Base-by-base conservation (phyloP, 306 rosid species). In the Dicorynia guianensis region DNA sequence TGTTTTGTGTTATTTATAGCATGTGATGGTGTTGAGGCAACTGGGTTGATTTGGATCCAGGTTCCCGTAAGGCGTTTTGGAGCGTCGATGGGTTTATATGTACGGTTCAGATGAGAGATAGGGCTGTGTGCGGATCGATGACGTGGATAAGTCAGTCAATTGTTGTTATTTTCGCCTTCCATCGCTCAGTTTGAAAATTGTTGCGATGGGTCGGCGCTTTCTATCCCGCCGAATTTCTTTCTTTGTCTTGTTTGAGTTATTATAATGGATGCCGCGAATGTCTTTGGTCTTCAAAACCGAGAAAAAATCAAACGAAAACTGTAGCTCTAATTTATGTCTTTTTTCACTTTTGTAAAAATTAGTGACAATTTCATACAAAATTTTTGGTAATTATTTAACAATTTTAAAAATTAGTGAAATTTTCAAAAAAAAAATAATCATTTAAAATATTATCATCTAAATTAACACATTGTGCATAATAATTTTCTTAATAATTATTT, bases 111-210 rank as follows among this genome's bases (percentile, higher is more conserved):
- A 75, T 75, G 36, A 0, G 39, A 12, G 1, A 0, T 19, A 0
- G 6, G 12, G 13, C 0, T 20, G 15, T 6, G 4, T 12, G 9
- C 18, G 83, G 92, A 88, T 88, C 70, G 75, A 25, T 80, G 85
- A 85, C 89, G 81, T 82, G 89, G 86, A 0, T n/a, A 1, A 5
- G 1, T 55, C 12, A 5, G 44, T 5, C 33, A 25, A 52, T 57
- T 10, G 3, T 34, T 4, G 4, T 13, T 1, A 5, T 17, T 9
- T 19, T 15, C 10, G 34, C 6, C 65, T 72, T 25, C 20, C 0
- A 59, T 50, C 59, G 44, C 44, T 43, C 15, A 8, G 12, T 20
- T 68, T 36, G 49, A 57, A 77, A 40, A 42, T n/a, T 25, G 64
- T 3, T 6, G 50, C 40, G 35, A 0, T 8, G 5, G 2, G 5